phyloP scores from a whole-genome alignment of 495 filamentous ascomycete species.

The Aspergillus mulundensis region DNA sequence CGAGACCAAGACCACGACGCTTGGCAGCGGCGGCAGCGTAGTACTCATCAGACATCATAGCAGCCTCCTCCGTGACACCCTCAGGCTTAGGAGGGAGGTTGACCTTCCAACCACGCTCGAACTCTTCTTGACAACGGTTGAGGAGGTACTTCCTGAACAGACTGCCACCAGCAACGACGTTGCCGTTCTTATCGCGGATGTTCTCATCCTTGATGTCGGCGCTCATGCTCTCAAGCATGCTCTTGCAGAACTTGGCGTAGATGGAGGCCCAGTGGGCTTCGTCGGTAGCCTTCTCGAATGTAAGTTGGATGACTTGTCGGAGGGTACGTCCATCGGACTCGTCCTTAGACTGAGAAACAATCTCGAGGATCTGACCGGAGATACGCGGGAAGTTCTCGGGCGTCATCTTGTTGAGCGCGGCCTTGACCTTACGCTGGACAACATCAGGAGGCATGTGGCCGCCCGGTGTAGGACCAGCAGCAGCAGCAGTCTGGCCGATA shows the following conservation, averaged over 20 bases:
- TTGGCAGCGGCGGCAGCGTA: slow-evolving; percentile 95
- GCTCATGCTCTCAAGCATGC: slow-evolving; percentile 95
- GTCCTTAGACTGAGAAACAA: slow-evolving; percentile 91
- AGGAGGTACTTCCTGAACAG: slow-evolving; percentile 98
- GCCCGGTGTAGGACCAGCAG: slow-evolving; percentile 52
- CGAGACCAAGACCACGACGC: slow-evolving; percentile 91
- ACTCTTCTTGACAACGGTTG: slow-evolving; percentile 97
- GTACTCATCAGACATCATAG: slow-evolving; percentile 93
- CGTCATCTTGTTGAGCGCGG: slow-evolving; percentile 98
- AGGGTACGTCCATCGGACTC: slow-evolving; percentile 92
- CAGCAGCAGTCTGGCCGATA: slow-evolving; percentile 43
- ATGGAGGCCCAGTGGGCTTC: slow-evolving; percentile 98
- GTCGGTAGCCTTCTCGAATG: slow-evolving; percentile 98
- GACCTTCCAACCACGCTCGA: slow-evolving; percentile 96
- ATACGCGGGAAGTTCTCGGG: slow-evolving; percentile 99
- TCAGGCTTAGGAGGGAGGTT: slow-evolving; percentile 80
- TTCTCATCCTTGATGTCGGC: slow-evolving; percentile 91
- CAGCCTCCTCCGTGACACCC: slow-evolving; percentile 65
- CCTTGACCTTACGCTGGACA: slow-evolving; percentile 98
- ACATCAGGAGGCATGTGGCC: slow-evolving; percentile 77
- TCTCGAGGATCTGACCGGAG: slow-evolving; percentile 83
- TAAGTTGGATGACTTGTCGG: slow-evolving; percentile 96
- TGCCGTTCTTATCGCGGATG: slow-evolving; percentile 78
- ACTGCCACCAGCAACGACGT: slow-evolving; percentile 83
- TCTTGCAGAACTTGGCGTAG: slow-evolving; percentile 98